A percentile compares a stretch with the other conserved stretches of the same genome.
These are phyloP conservation scores for Suhomyces coccinellae DNA, from an alignment of 1,139 yeast genomes.

Conservation along the genomic window DNA sequence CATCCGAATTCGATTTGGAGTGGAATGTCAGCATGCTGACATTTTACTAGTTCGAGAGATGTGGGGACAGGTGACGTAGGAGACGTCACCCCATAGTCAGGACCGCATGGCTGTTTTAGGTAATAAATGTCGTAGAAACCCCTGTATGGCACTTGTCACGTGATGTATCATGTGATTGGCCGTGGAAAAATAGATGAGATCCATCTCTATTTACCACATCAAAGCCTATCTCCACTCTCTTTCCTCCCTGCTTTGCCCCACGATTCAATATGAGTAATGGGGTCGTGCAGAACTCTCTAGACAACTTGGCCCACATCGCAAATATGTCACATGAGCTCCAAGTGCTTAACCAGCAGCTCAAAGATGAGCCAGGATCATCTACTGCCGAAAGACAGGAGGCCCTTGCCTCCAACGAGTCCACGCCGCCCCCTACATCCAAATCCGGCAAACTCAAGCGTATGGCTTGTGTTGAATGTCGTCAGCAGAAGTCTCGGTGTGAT, in stretches of 20 bases:
- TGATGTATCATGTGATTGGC: background rate
- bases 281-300: slow-evolving; percentile 28
- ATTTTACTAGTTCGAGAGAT: background rate
- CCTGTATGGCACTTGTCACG: background rate
- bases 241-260: background rate
- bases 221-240: background rate
- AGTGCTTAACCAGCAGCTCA: slow-evolving; percentile 30
- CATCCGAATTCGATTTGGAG: slow-evolving; percentile 36
- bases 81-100: too few species aligned
- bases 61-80: too few species aligned
- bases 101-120: too few species aligned
- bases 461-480: slow-evolving; percentile 96
- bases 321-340: slow-evolving; percentile 47
- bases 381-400: slow-evolving; percentile 7
- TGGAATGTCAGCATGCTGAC: slow-evolving; percentile 38
- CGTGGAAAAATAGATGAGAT: background rate
- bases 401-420: slow-evolving; percentile 8
- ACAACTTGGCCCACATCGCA: slow-evolving; percentile 47
- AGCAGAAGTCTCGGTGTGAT: slow-evolving; percentile 88
- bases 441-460: slow-evolving; percentile 51
- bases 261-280: slow-evolving; percentile 14
- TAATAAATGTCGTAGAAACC: too few species aligned
- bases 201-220: background rate
- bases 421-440: slow-evolving; percentile 17
- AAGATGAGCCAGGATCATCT: slow-evolving; percentile 14